Evolutionary conservation across 192 early-diverging fungal genomes (phyloP).

Genomic region (Podila epicladia): DNA sequence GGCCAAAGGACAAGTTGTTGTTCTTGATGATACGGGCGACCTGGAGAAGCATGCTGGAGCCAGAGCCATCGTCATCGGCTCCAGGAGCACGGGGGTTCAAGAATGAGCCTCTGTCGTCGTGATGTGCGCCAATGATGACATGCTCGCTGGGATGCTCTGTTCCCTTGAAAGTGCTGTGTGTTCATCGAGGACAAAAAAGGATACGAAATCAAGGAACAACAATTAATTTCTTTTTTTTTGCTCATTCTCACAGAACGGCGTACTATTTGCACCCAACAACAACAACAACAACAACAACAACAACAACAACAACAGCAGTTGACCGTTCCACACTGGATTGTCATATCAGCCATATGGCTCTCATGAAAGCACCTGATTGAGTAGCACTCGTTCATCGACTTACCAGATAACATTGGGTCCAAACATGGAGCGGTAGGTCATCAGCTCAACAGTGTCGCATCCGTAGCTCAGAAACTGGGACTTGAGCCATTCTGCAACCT

Average conservation of each 20-base stretch:
- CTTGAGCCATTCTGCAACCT: constrained; percentile 52
- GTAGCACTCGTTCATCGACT: neutral
- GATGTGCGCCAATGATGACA: constrained; percentile 57
- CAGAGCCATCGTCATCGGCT: constrained; percentile 55
- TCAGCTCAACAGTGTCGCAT: constrained; percentile 51
- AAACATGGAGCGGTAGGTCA: constrained; percentile 40
- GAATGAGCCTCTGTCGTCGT: constrained; percentile 52
- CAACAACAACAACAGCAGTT: too few relatives aligned
- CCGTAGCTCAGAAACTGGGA: constrained; percentile 51
- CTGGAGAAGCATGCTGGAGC: constrained; percentile 52
- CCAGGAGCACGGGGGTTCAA: constrained; percentile 53
- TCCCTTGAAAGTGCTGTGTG: constrained; percentile 45
- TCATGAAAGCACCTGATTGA: too few relatives aligned
- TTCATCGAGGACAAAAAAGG: neutral
- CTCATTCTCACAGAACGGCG: too few relatives aligned
- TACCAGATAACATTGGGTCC: constrained; percentile 59
- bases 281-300: too few relatives aligned
- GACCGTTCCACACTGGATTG: too few relatives aligned
- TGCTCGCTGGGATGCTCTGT: constrained; percentile 52
- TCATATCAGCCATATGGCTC: too few relatives aligned
- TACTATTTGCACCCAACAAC: too few relatives aligned
- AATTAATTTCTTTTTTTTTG: neutral
- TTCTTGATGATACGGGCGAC: constrained; percentile 41
- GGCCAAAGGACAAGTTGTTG: constrained; percentile 45
- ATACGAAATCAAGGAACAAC: neutral